Percentiles rank a stretch among this genome's conserved stretches.
Conservation (phyloP, 2,329 filamentous ascomycete species). For the Fusarium tjaetaba region DNA sequence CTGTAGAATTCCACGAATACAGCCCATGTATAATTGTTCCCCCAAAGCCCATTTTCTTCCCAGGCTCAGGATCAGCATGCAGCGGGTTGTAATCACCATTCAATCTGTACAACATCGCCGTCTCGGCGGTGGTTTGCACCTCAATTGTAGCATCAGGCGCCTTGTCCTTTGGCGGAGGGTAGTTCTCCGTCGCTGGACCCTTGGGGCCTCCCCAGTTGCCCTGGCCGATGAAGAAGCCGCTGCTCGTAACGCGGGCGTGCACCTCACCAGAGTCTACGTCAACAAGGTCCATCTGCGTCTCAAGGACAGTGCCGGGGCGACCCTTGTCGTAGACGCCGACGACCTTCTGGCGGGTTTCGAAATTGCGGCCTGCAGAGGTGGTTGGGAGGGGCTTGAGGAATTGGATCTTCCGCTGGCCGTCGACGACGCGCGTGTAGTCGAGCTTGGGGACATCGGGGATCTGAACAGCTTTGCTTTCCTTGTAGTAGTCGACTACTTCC, state of each 20-base stretch:
- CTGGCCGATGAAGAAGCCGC: constrained; percentile 56
- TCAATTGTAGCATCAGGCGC: constrained; percentile 51
- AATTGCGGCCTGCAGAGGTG: constrained; percentile 48
- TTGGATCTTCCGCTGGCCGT: constrained; percentile 54
- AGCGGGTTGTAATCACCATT: constrained; percentile 62
- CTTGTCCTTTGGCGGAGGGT: constrained; percentile 46
- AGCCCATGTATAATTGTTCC: constrained; percentile 58
- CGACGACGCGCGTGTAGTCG: constrained; percentile 53
- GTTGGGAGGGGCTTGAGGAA: constrained; percentile 51
- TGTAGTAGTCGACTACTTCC: constrained; percentile 56
- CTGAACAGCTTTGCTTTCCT: constrained; percentile 46
- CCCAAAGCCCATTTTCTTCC: constrained; percentile 55
- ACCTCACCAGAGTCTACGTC: constrained; percentile 51
- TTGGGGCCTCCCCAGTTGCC: constrained; percentile 56
- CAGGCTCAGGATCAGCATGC: constrained; percentile 56
- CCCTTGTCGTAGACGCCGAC: constrained; percentile 58
- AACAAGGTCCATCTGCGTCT: constrained; percentile 52
- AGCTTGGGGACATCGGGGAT: constrained; percentile 54
- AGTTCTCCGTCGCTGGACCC: constrained; percentile 49
- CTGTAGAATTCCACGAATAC: constrained; percentile 59
- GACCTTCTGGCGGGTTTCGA: constrained; percentile 53
- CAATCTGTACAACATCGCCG: constrained; percentile 54
- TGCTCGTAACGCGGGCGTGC: constrained; percentile 53
- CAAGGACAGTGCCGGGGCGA: constrained; percentile 42
- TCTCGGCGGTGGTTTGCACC: constrained; percentile 52